Evolutionary conservation across 2,329 filamentous ascomycete species (phyloP).

Genomic region (Drechslerella coelobrocha): DNA sequence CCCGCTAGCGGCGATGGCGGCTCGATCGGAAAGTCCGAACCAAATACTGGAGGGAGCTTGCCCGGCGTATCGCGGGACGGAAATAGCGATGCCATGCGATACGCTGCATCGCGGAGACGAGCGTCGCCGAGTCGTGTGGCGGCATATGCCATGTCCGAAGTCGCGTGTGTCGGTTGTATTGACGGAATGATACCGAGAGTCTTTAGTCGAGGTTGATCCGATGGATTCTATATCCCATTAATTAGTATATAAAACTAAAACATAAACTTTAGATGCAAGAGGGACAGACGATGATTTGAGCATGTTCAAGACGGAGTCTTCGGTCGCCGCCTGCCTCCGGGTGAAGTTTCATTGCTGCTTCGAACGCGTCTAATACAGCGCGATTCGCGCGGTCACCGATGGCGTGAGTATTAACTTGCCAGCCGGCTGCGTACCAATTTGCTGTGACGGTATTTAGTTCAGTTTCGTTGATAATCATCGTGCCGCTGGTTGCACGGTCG

Average conservation of each 20-base stretch:
- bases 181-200: slow-evolving; percentile 70
- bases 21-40: slow-evolving; percentile 76
- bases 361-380: slow-evolving; percentile 69
- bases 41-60: slow-evolving; percentile 61
- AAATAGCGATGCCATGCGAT: slow-evolving; percentile 70
- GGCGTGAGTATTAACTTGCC: slow-evolving; percentile 75
- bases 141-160: slow-evolving; percentile 74
- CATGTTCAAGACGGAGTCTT: slow-evolving; percentile 73
- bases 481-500: slow-evolving; percentile 69
- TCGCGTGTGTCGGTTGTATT: slow-evolving; percentile 75
- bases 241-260: too few relatives aligned
- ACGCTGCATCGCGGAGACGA: slow-evolving; percentile 67
- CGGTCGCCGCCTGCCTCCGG: slow-evolving; percentile 61
- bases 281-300: slow-evolving; percentile 66
- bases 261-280: slow-evolving; percentile 2
- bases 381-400: slow-evolving; percentile 75
- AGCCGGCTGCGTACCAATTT: slow-evolving; percentile 68
- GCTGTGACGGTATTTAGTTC: slow-evolving; percentile 58
- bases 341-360: slow-evolving; percentile 60
- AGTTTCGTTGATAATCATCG: slow-evolving; percentile 71
- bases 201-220: slow-evolving; percentile 68
- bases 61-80: slow-evolving; percentile 56
- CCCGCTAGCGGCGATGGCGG: slow-evolving; percentile 72
- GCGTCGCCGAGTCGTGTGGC: slow-evolving; percentile 66
- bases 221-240: slow-evolving; percentile 60